Percentiles rank a stretch among this genome's conserved stretches.
phyloP scores from a whole-genome alignment of 805 yeast genomes.

The Osmozyma mogii region DNA sequence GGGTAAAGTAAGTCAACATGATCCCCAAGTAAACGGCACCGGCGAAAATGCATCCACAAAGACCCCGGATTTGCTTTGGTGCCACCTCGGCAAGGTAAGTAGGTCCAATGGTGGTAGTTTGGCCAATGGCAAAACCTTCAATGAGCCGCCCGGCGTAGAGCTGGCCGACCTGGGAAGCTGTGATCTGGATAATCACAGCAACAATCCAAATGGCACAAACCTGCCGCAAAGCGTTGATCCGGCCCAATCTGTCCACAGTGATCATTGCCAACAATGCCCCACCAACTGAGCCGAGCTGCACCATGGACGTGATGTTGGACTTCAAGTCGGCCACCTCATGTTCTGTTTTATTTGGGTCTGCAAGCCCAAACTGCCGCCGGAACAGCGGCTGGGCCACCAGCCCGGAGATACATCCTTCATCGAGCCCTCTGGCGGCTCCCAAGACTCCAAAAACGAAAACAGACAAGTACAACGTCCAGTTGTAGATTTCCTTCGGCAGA shows the following conservation, averaged over 20 bases:
- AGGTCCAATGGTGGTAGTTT: constrained; percentile 50
- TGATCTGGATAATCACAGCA: constrained; percentile 42
- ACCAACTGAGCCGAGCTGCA: constrained; percentile 47
- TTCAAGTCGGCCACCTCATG: constrained; percentile 36
- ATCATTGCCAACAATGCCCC: constrained; percentile 44
- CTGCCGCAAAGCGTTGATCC: constrained; percentile 40
- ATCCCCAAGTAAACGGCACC: constrained; percentile 54
- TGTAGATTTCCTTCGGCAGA: constrained; percentile 40
- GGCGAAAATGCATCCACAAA: constrained; percentile 44
- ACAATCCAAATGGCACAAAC: constrained; percentile 31
- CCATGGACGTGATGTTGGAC: constrained; percentile 53
- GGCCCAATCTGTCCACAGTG: constrained; percentile 43
- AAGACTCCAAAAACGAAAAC: constrained; percentile 45
- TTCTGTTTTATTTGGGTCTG: constrained; percentile 27
- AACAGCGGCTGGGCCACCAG: constrained; percentile 38
- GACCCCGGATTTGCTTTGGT: constrained; percentile 45
- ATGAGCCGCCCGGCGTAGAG: constrained; percentile 47
- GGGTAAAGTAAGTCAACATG: constrained; percentile 37
- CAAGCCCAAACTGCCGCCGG: constrained; percentile 34
- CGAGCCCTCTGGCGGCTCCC: constrained; percentile 52
- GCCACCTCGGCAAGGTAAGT: constrained; percentile 44
- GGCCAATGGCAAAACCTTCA: constrained; percentile 52
- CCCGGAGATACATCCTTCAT: constrained; percentile 47
- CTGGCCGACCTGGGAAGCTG: constrained; percentile 40
- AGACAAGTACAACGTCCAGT: constrained; percentile 36